Percentiles rank a stretch among this genome's conserved stretches.
Conservation (phyloP, 495 filamentous ascomycete species). For the Bathelium albidoporum region DNA sequence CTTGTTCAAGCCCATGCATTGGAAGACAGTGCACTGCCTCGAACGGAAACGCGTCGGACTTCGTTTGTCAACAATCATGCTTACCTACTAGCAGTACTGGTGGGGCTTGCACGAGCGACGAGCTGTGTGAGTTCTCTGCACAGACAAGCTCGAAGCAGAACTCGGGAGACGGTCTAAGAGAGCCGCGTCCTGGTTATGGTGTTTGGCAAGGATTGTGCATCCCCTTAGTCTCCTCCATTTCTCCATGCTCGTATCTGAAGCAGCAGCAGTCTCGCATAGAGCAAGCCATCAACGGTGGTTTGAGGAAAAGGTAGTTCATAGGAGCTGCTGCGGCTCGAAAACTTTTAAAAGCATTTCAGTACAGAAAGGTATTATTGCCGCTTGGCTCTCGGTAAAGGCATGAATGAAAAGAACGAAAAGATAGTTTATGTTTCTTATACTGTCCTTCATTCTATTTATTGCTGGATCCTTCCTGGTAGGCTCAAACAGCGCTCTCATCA, state of each 20-base stretch:
- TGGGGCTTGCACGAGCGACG: background rate
- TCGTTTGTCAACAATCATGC: background rate
- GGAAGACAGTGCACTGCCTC: background rate
- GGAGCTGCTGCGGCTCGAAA: background rate
- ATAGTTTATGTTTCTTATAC: background rate
- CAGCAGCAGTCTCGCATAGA: background rate
- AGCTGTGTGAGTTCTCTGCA: background rate
- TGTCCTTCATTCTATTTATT: background rate
- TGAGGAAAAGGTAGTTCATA: background rate
- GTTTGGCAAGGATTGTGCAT: background rate
- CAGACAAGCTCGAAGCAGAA: background rate
- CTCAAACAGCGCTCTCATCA: background rate
- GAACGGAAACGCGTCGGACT: background rate
- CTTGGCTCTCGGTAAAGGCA: background rate
- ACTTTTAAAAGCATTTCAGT: background rate
- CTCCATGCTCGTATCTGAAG: background rate
- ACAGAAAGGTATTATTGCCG: background rate
- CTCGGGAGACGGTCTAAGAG: background rate
- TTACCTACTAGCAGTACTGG: background rate
- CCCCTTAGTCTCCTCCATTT: background rate
- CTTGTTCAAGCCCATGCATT: background rate
- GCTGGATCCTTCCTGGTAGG: background rate
- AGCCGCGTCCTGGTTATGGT: background rate
- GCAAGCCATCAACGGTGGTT: background rate
- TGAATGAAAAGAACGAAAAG: background rate